phyloP scores from a whole-genome alignment of 441 rosid genomes.

The Rhodomyrtus psidioides region DNA sequence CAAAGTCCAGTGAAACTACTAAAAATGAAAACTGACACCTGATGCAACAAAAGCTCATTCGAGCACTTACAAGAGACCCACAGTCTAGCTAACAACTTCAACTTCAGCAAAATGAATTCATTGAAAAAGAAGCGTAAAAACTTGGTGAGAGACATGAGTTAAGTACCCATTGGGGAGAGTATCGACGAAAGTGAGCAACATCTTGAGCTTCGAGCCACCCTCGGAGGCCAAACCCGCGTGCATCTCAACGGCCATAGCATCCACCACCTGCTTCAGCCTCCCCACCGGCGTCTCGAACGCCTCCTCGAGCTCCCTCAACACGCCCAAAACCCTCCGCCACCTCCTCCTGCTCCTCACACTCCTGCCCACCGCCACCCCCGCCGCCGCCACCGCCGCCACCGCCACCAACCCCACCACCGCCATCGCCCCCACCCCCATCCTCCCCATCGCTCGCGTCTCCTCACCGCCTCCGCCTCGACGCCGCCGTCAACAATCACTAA shows the following conservation, averaged over 20 bases:
- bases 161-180: slow-evolving; percentile 74
- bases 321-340: slow-evolving; percentile 64
- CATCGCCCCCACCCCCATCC: slow-evolving; percentile 54
- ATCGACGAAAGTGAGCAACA: slow-evolving; percentile 86
- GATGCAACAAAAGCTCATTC: neutral
- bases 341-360: slow-evolving; percentile 53
- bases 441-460: neutral
- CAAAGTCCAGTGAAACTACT: neutral
- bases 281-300: slow-evolving; percentile 64
- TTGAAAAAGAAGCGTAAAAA: neutral
- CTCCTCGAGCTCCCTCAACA: slow-evolving; percentile 71
- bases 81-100: neutral
- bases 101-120: neutral
- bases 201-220: slow-evolving; percentile 93
- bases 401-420: slow-evolving; percentile 60
- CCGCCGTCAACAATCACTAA: neutral
- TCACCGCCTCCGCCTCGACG: neutral
- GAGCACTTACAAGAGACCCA: neutral
- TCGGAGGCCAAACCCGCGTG: slow-evolving; percentile 98
- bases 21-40: neutral
- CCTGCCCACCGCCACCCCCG: slow-evolving; percentile 66
- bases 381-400: slow-evolving; percentile 66
- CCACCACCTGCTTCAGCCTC: slow-evolving; percentile 72
- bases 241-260: slow-evolving; percentile 95
- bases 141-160: neutral